Base-by-base conservation (phyloP, 768 basidiomycete species). In the Butyriboletus loyo region DNA sequence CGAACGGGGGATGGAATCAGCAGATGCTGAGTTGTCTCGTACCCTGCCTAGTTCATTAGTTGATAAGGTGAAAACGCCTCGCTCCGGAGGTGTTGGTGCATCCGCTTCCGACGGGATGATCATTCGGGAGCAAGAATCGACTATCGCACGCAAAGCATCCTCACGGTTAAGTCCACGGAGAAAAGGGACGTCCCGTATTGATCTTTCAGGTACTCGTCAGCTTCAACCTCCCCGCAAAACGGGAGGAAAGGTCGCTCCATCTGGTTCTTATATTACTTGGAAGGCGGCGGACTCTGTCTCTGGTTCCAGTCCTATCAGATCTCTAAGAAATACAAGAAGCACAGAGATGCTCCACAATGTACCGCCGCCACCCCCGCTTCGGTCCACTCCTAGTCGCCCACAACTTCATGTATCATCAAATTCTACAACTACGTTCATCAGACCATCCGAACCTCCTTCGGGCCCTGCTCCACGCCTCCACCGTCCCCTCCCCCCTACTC, bases 281-380 rank as follows among this genome's bases (percentile, higher is more conserved):
- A 70, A 61, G 52, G 64, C 73, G 31, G 66, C 72, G 34, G 71
- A 78, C 44, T 46, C 62, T 17, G 60, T 59, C 43, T 45, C 68
- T 21, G 53, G 52, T 34, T 56, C 80, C 2, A 66, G 73, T 14
- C 77, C 79, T 31, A 28, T 25, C 32, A 59, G 49, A 40, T 4
- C 48, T 2, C 21, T 69, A 27, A 70, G 65, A 57, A 64, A 61
- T 32, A 56, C 62, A 27, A 70, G 54, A 56, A 69, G 68, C 38
- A 55, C 66, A 34, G 68, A 69, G 37, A 54, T 60, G 54, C 62
- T 69, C 34, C 66, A 64, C 39, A 59, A 52, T 25, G 8, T 50
- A 11, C 53, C 57, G 7, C 55, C 61, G 0, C 38, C 48, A 11
- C 57, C 62, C 7, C 56, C 59, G 13, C 70, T 72, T 48, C 62